Evolutionary conservation across 805 yeast genomes (phyloP).

Genomic region (Nakazawaea populi): DNA sequence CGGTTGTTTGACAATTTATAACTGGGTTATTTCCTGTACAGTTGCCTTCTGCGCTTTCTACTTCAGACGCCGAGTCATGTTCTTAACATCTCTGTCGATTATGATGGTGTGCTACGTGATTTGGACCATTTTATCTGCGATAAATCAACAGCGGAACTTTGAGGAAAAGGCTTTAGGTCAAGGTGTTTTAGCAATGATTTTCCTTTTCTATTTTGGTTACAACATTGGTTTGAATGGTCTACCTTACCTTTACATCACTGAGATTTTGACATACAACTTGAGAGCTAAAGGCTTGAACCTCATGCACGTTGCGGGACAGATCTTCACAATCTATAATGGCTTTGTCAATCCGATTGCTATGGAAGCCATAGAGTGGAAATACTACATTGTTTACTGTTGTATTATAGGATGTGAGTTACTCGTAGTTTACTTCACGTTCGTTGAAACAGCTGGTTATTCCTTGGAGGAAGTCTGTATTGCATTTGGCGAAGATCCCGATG

Average conservation of each 20-base stretch:
- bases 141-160: constrained; percentile 35
- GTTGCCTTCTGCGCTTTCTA: constrained; percentile 23
- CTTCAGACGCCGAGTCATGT: constrained; percentile 31
- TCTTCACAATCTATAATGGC: constrained; percentile 24
- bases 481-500: constrained; percentile 23
- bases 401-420: constrained; percentile 21
- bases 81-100: constrained; percentile 27
- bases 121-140: constrained; percentile 42
- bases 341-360: constrained; percentile 31
- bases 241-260: constrained; percentile 41
- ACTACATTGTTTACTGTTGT: constrained; percentile 30
- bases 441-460: constrained; percentile 32
- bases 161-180: constrained; percentile 32
- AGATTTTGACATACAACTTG: constrained; percentile 24
- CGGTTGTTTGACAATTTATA: constrained; percentile 44
- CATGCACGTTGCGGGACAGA: constrained; percentile 16
- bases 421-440: constrained; percentile 25
- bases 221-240: constrained; percentile 39
- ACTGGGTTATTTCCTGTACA: constrained; percentile 29
- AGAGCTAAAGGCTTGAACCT: constrained; percentile 18
- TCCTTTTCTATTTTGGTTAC: constrained; percentile 37
- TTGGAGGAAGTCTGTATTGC: constrained; percentile 34
- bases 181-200: constrained; percentile 47
- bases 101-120: constrained; percentile 34
- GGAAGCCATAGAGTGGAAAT: constrained; percentile 29